Evolutionary conservation across 2,329 filamentous ascomycete genomes (phyloP).

Genomic region (Diplodia corticola): DNA sequence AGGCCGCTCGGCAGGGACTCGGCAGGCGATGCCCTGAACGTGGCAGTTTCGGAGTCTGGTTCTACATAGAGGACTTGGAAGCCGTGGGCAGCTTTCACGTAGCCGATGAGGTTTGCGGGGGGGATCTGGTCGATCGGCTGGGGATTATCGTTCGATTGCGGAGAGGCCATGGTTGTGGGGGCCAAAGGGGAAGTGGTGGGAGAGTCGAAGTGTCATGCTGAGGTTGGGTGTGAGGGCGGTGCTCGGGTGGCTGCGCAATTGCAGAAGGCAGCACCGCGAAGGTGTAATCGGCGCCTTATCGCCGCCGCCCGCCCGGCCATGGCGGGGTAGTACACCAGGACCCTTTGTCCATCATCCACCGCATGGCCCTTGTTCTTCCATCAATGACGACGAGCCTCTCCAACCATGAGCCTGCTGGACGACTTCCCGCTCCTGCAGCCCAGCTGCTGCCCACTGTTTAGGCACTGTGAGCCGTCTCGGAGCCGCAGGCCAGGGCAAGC

Average conservation of each 20-base stretch:
- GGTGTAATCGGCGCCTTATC: neutral
- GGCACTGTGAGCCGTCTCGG: neutral
- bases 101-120: conserved; percentile 12
- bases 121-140: neutral
- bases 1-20: neutral
- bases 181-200: neutral
- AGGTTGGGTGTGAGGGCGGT: neutral
- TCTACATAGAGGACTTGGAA: conserved; percentile 10
- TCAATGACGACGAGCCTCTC: neutral
- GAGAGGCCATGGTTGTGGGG: neutral
- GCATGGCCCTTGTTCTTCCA: neutral
- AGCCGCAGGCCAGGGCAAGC: neutral
- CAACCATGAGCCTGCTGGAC: neutral
- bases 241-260: neutral
- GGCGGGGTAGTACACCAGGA: neutral
- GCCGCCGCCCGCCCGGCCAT: neutral
- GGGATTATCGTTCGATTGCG: neutral
- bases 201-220: neutral
- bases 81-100: neutral
- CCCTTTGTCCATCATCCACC: neutral
- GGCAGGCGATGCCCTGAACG: neutral
- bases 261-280: neutral
- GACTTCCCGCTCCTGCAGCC: neutral
- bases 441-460: neutral
- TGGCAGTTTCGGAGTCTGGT: neutral